Base-by-base conservation (phyloP, 805 yeast genomes). In the Maudiozyma bulderi region DNA sequence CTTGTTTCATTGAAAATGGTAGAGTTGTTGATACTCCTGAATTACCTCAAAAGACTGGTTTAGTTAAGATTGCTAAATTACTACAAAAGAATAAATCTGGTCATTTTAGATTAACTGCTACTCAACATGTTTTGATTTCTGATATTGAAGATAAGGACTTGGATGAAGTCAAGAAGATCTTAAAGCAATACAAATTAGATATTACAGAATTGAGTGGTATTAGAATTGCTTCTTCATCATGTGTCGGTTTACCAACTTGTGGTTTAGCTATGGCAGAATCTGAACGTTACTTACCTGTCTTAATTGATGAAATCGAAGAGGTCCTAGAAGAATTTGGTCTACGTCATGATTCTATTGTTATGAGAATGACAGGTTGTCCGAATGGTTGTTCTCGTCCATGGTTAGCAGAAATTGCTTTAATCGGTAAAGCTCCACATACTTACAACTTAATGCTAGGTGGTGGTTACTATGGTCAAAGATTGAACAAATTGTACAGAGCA, bases 361-460 rank as follows among this genome's bases (percentile, higher is more conserved):
- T 91, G 95, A 81, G 98, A 73, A 90, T 91, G 97, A 91, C 97
- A 32, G 98, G 98, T 50, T 91, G 98, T 76, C 97, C 97, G 48
- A 91, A 91, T 67, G 98, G 98, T 57, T 91, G 98, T 74, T 93
- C 98, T 28, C 82, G 98, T 68, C 98, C 98, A 31, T 91, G 97
- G 97, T 72, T 91, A 46, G 98, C 97, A 5, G 98, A 91, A 68
- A 81, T 91, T 50, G 98, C 97, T 0, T 75, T 89, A 51, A 95
- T 91, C 50, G 98, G 98, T 67, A 91, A 91, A 67, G 96, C 98
- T 0, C 81, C 77, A 54, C 95, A 95, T 47, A 89, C 95, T 14
- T 91, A 91, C 71, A 91, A 91, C 69, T 76, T 91, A 69, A 76
- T 90, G 87, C 75, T 91, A 57, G 98, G 98, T 58, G 98, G 98